Base-by-base conservation (phyloP, 2,329 filamentous ascomycete species). In the Gnomoniopsis smithogilvyi region DNA sequence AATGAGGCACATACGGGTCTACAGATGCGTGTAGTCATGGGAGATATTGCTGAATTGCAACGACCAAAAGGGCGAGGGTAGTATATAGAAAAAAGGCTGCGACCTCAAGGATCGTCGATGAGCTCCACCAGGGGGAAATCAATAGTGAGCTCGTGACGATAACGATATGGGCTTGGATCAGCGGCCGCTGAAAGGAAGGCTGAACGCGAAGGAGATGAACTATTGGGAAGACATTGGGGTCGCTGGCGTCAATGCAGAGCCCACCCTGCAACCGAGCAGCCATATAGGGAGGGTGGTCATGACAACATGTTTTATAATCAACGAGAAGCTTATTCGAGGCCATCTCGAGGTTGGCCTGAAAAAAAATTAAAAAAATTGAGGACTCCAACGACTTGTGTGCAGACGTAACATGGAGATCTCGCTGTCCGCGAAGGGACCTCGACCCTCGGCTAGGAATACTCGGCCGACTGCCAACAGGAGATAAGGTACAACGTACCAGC, bases 201-300 rank as follows among this genome's bases (percentile, higher is more conserved):
- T 62, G 60, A 59, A 33, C 53, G 50, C 41, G 56, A 54, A 55
- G n/a, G 48, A 47, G 55, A 36, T 33, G 54, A 38, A 56, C 49
- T 59, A 59, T 62, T 62, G 60, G 47, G 36, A 56, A 30, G 52
- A 56, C 52, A 52, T 59, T 59, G 56, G 60, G 56, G 60, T 51
- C 60, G 60, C 38, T 56, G 60, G 60, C 58, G 56, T 62, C 51
- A 53, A 59, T 54, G 50, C 46, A 43, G 30, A 21, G 30, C 21
- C 43, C 43, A 45, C 43, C 19, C 19, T 19, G 26, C 46, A 56
- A 22, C n/a, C 24, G 21, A n/a, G 55, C 21, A 43, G 49, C 43
- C n/a, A 41, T 33, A 34, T 36, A 45, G 56, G 43, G 36, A 21
- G 54, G 14, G 52, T 49, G 57, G 51, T 34, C 26, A 45, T n/a